A percentile compares a stretch with the other conserved stretches of the same genome.
Conservation (phyloP, 352 stramenopile species). For the Pythium folliculosum region DNA sequence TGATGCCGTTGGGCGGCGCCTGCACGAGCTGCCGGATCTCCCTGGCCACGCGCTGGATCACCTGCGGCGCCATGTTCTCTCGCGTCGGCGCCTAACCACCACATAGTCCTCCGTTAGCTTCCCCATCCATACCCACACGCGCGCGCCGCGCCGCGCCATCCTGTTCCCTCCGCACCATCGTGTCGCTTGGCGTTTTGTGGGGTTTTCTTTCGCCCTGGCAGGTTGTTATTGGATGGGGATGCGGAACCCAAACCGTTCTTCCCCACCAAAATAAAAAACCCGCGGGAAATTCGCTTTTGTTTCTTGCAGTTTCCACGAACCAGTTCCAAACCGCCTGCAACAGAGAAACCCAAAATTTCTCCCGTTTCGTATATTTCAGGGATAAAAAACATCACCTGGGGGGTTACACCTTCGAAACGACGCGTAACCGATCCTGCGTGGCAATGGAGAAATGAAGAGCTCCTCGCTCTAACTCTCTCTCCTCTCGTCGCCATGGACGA, state of each 20-base stretch:
- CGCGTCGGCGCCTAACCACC: slow-evolving; percentile 29
- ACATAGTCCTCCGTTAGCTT: neutral
- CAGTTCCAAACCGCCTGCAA: neutral
- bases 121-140: no score
- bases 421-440: neutral
- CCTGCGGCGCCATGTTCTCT: slow-evolving; percentile 84
- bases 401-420: slow-evolving; percentile 2
- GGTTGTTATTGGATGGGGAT: neutral
- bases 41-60: slow-evolving; percentile 89
- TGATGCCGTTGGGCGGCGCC: slow-evolving; percentile 90
- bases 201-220: neutral
- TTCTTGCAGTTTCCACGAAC: slow-evolving; percentile 18
- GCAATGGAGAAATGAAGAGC: neutral
- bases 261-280: neutral
- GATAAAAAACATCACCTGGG: no score
- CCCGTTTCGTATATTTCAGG: neutral
- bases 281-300: neutral
- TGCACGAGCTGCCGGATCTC: slow-evolving; percentile 93
- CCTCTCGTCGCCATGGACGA: slow-evolving; percentile 12
- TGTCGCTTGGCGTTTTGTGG: slow-evolving; percentile 8
- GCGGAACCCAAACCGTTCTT: neutral
- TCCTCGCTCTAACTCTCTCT: neutral
- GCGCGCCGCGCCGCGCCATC: neutral
- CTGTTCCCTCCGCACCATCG: slow-evolving; percentile 15
- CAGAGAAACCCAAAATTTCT: neutral